These are phyloP conservation scores for Ogataea trehaloabstinens DNA, from an alignment of 805 yeast genomes.

Conservation along the genomic window DNA sequence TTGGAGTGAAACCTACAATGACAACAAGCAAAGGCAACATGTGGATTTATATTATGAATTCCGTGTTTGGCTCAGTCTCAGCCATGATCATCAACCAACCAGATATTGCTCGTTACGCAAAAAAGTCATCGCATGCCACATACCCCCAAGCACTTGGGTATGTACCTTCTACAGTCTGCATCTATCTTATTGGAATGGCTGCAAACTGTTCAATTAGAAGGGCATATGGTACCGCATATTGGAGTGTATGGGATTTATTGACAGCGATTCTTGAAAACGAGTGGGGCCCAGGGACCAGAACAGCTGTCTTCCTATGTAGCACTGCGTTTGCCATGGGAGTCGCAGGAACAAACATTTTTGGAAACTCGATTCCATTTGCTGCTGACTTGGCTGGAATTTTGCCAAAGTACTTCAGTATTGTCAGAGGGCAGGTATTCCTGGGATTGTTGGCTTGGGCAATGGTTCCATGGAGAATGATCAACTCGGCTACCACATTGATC, in stretches of 20 bases:
- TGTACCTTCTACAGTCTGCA: constrained; percentile 17
- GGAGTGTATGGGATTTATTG: constrained; percentile 31
- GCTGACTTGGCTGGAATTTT: constrained; percentile 27
- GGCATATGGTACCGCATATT: constrained; percentile 23
- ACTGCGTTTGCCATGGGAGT: constrained; percentile 22
- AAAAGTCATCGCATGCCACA: constrained; percentile 12
- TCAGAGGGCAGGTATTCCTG: constrained; percentile 21
- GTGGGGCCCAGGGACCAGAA: constrained; percentile 28
- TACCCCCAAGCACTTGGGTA: constrained; percentile 20
- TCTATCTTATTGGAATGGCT: constrained; percentile 21
- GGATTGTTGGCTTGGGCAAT: constrained; percentile 23
- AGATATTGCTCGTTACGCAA: constrained; percentile 27
- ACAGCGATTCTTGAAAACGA: constrained; percentile 27
- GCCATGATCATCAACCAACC: constrained; percentile 30
- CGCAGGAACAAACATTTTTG: constrained; percentile 32
- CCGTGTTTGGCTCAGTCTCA: constrained; percentile 24
- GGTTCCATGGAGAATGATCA: constrained; percentile 24
- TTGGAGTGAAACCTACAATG: constrained; percentile 8
- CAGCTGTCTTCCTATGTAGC: constrained; percentile 23
- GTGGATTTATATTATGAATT: constrained; percentile 22
- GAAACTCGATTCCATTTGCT: constrained; percentile 26
- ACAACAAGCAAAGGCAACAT: constrained; percentile 12
- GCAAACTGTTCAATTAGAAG: constrained; percentile 17
- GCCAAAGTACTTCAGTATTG: constrained; percentile 29
- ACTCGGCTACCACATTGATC: constrained; percentile 17